Percentiles rank a stretch among this genome's conserved stretches.
phyloP scores from a whole-genome alignment of 352 stramenopile species.

The Phytophthora boehmeriae region DNA sequence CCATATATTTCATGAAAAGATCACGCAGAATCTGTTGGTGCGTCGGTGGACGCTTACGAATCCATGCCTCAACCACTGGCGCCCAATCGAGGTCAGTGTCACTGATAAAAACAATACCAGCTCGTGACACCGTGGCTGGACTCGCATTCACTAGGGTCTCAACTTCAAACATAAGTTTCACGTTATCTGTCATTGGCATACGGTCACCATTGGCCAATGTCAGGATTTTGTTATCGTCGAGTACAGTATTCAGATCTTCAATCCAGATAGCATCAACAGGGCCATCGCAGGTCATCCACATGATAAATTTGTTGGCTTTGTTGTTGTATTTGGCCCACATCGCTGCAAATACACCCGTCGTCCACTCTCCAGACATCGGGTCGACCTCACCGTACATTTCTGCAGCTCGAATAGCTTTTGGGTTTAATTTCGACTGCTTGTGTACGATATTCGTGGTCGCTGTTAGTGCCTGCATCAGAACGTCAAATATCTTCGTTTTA shows the following conservation, averaged over 20 bases:
- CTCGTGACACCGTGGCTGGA: constrained; percentile 96
- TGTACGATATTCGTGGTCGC: constrained; percentile 93
- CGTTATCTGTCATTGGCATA: constrained; percentile 98
- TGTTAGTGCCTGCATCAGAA: constrained; percentile 93
- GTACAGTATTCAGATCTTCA: constrained; percentile 97
- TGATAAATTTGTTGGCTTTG: constrained; percentile 98
- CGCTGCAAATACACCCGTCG: constrained; percentile 96
- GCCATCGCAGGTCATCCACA: constrained; percentile 98
- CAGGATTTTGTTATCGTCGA: constrained; percentile 98
- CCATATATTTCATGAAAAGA: constrained; percentile 97
- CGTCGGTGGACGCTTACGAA: constrained; percentile 88
- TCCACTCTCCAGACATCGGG: constrained; percentile 97
- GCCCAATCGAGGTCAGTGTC: constrained; percentile 98
- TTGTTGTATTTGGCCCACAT: constrained; percentile 99
- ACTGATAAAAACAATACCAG: constrained; percentile 98
- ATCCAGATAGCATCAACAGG: constrained; percentile 99
- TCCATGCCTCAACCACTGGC: constrained; percentile 96
- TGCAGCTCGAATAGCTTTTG: constrained; percentile 96
- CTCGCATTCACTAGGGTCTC: constrained; percentile 97
- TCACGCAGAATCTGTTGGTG: constrained; percentile 91
- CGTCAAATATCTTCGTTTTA: constrained; percentile 98
- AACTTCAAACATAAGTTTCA: constrained; percentile 98
- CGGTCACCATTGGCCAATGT: constrained; percentile 97
- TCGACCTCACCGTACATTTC: constrained; percentile 99
- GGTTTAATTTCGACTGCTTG: constrained; percentile 97